Evolutionary conservation across 1,139 yeast species (phyloP).

Genomic region (Debaryomyces singareniensis): DNA sequence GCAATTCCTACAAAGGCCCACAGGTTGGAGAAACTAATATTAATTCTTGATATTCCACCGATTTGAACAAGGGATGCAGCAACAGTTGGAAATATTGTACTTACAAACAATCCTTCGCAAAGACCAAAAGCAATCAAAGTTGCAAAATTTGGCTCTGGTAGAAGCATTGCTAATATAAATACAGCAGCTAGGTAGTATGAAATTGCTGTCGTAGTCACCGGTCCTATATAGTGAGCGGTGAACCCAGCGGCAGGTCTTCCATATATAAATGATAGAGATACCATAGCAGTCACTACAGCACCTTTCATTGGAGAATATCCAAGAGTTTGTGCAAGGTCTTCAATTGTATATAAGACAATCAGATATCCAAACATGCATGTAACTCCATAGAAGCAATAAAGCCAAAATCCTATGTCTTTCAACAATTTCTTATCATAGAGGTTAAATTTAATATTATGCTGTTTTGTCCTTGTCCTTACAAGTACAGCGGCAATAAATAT

Average conservation of each 20-base stretch:
- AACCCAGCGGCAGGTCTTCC: constrained; percentile 39
- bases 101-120: constrained; percentile 23
- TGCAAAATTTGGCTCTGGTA: constrained; percentile 28
- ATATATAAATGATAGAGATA: constrained; percentile 33
- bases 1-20: constrained; percentile 44
- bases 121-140: constrained; percentile 21
- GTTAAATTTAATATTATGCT: constrained; percentile 30
- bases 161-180: constrained; percentile 29
- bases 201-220: constrained; percentile 27
- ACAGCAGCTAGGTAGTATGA: constrained; percentile 19
- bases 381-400: constrained; percentile 24
- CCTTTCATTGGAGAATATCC: constrained; percentile 38
- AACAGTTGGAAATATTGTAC: constrained; percentile 22
- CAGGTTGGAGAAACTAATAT: constrained; percentile 40
- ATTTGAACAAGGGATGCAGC: constrained; percentile 29
- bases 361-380: constrained; percentile 43
- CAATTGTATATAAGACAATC: constrained; percentile 36
- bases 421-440: constrained; percentile 25
- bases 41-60: constrained; percentile 44
- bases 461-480: constrained; percentile 17
- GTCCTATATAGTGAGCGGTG: constrained; percentile 33
- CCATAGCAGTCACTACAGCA: constrained; percentile 39
- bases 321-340: constrained; percentile 38
- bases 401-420: constrained; percentile 24
- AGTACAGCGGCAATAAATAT: constrained; percentile 24